A percentile compares a stretch with the other conserved stretches of the same genome.
phyloP scores from a whole-genome alignment of 164 flowering plant species.

The Piper longum region DNA sequence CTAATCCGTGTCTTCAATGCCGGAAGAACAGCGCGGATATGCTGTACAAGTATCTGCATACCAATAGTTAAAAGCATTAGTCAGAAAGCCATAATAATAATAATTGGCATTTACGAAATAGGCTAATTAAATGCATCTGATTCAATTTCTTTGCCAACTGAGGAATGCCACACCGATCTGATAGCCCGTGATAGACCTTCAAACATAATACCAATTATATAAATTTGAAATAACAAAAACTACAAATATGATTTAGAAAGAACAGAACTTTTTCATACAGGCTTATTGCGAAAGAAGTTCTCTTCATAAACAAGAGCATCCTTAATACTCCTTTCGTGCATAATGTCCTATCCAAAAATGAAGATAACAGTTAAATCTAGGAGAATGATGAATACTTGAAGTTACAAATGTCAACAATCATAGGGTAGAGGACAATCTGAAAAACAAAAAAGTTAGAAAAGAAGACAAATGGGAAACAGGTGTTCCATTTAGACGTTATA shows the following conservation, averaged over 20 bases:
- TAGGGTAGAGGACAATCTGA: background rate
- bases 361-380: background rate
- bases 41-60: constrained; percentile 76
- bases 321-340: constrained; percentile 61
- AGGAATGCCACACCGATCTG: constrained; percentile 91
- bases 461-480: background rate
- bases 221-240: background rate
- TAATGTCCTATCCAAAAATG: constrained; percentile 48
- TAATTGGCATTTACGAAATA: background rate
- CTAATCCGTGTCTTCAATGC: constrained; percentile 75
- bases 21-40: constrained; percentile 73
- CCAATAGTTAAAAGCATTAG: constrained; percentile 4
- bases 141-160: constrained; percentile 88
- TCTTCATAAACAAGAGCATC: constrained; percentile 87
- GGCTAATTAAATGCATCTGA: constrained; percentile 39
- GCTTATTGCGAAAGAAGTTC: constrained; percentile 75
- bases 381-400: background rate
- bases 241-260: background rate
- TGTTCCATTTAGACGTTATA: no score
- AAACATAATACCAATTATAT: constrained; percentile 5
- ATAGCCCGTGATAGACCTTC: constrained; percentile 72
- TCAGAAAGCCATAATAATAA: background rate
- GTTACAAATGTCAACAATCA: background rate
- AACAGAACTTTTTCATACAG: constrained; percentile 32
- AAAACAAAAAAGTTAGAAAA: background rate